Percentiles rank a stretch among this genome's conserved stretches.
These are phyloP conservation scores for Penicillium soppii DNA, from an alignment of 495 filamentous ascomycete genomes.

Conservation along the genomic window DNA sequence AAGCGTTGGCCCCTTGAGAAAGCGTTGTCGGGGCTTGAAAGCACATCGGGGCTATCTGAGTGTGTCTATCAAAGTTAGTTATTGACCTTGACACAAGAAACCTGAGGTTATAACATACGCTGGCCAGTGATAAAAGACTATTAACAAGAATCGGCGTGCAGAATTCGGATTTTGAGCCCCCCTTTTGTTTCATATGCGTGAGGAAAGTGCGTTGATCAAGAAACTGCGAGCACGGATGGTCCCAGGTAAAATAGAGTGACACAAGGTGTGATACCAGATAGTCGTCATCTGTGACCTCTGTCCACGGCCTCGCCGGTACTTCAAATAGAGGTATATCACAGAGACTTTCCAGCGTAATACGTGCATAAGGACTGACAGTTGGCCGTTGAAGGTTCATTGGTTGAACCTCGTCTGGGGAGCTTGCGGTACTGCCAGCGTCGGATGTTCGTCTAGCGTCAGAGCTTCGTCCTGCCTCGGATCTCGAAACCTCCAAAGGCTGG, in stretches of 20 bases:
- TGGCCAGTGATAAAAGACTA: conserved; percentile 39
- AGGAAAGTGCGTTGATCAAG: conserved; percentile 38
- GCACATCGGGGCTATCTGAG: conserved; percentile 53
- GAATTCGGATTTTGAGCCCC: conserved; percentile 25
- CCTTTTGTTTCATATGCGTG: conserved; percentile 28
- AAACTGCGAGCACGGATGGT: conserved; percentile 38
- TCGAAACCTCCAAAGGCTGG: background rate
- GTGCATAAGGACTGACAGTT: conserved; percentile 20
- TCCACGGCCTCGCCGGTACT: conserved; percentile 45
- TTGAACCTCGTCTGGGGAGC: conserved; percentile 15
- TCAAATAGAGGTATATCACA: conserved; percentile 37
- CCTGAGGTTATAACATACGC: conserved; percentile 29
- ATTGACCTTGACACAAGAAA: background rate
- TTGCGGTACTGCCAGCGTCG: conserved; percentile 10
- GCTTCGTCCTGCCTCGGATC: too few relatives aligned
- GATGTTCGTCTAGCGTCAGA: background rate
- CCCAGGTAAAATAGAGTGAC: conserved; percentile 48
- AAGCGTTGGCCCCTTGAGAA: conserved; percentile 34
- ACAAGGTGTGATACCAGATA: conserved; percentile 48
- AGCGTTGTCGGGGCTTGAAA: conserved; percentile 23
- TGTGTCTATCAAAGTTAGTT: conserved; percentile 24
- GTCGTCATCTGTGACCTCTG: conserved; percentile 42
- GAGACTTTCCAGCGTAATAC: conserved; percentile 36
- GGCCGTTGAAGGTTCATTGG: conserved; percentile 7
- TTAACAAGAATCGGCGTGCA: conserved; percentile 41